Evolutionary conservation across 768 basidiomycete species (phyloP).

Genomic region (Leccinum truebloodii): DNA sequence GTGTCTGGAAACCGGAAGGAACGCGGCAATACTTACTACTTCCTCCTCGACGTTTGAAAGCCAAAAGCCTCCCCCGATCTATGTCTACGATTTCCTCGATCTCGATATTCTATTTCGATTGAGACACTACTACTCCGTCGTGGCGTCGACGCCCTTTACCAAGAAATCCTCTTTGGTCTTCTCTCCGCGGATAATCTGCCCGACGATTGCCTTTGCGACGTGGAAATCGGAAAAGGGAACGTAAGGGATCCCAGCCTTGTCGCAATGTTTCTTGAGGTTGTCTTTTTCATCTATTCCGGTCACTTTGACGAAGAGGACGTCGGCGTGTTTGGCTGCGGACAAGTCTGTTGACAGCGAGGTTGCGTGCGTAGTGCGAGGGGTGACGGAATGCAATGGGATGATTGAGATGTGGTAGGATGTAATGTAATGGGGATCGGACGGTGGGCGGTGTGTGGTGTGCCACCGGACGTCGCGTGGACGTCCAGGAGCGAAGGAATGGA

Average conservation of each 20-base stretch:
- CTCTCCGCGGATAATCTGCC: slow-evolving; percentile 69
- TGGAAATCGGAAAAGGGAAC: slow-evolving; percentile 75
- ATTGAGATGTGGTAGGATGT: background rate
- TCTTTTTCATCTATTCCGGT: slow-evolving; percentile 72
- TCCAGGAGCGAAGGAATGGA: background rate
- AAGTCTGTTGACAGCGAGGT: slow-evolving; percentile 56
- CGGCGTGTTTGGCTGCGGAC: slow-evolving; percentile 90
- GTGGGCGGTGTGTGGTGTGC: background rate
- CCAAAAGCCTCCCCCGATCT: background rate
- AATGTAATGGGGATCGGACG: background rate
- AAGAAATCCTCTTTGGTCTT: slow-evolving; percentile 31
- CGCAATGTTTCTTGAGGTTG: slow-evolving; percentile 85
- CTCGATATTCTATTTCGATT: background rate
- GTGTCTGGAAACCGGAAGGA: background rate
- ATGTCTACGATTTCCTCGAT: background rate
- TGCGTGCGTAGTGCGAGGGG: background rate
- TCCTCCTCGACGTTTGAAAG: background rate
- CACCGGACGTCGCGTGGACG: background rate
- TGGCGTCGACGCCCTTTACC: slow-evolving; percentile 4
- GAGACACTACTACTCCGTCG: slow-evolving; percentile 1
- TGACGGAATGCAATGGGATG: background rate
- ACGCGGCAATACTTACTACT: background rate
- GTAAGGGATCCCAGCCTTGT: slow-evolving; percentile 74
- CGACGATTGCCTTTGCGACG: slow-evolving; percentile 58
- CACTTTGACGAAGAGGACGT: slow-evolving; percentile 92